These are phyloP conservation scores for Phytopythium boreale DNA, from an alignment of 352 stramenopile genomes.

Conservation along the genomic window DNA sequence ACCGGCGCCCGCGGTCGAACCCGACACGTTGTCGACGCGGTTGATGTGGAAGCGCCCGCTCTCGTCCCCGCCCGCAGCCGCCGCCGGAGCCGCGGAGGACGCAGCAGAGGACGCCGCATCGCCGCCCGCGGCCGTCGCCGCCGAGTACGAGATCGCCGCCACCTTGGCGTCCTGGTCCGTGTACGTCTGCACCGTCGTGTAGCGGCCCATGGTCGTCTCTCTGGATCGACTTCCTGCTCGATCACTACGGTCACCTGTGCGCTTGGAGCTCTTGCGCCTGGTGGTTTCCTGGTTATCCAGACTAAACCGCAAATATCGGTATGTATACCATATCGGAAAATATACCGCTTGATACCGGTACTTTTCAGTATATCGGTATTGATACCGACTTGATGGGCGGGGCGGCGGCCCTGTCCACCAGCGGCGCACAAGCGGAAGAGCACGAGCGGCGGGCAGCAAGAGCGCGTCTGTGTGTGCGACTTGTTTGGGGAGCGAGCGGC, in stretches of 20 bases:
- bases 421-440: not conserved
- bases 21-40: slow-evolving; percentile 94
- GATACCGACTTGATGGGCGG: not conserved
- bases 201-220: slow-evolving; percentile 44
- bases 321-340: not conserved
- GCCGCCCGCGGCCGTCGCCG: slow-evolving; percentile 12
- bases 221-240: not conserved
- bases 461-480: too few relatives aligned
- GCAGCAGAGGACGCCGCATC: not conserved
- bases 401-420: not conserved
- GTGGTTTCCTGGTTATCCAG: too few relatives aligned
- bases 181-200: slow-evolving; percentile 85
- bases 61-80: slow-evolving; percentile 6
- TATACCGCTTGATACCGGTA: not conserved
- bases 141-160: slow-evolving; percentile 57
- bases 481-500: not conserved
- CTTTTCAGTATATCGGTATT: not conserved
- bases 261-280: too few relatives aligned
- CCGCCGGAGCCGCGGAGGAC: not conserved
- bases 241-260: not conserved
- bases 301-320: not conserved
- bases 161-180: slow-evolving; percentile 77
- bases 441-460: too few relatives aligned
- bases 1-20: slow-evolving; percentile 91
- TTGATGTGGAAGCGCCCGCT: slow-evolving; percentile 45